Percentiles rank a stretch among this genome's conserved stretches.
These are phyloP conservation scores for Pharus latifolius DNA, from an alignment of 176 grass and related monocot genomes.

Conservation along the genomic window DNA sequence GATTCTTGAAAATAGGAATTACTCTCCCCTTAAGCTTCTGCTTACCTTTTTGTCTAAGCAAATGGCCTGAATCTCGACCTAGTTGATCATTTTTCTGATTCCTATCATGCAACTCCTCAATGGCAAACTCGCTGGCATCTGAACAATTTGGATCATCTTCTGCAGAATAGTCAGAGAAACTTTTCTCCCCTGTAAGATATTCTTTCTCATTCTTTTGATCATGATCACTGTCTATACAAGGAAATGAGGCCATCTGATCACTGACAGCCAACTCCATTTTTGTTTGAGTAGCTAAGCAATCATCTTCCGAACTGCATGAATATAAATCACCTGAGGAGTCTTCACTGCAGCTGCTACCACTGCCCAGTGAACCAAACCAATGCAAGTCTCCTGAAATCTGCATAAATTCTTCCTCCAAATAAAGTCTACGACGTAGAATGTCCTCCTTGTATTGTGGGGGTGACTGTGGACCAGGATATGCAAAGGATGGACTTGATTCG, in stretches of 20 bases:
- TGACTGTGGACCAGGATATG: slow-evolving; percentile 37
- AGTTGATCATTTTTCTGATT: slow-evolving; percentile 20
- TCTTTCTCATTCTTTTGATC: slow-evolving; percentile 22
- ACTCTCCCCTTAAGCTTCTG: slow-evolving; percentile 46
- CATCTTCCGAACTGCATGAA: slow-evolving; percentile 79
- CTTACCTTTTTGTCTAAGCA: slow-evolving; percentile 29
- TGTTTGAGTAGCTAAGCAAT: slow-evolving; percentile 26
- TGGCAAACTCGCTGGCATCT: slow-evolving; percentile 4
- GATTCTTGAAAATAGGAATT: slow-evolving; percentile 41
- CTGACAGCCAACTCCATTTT: slow-evolving; percentile 32
- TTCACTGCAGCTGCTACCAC: slow-evolving; percentile 61
- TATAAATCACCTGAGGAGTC: slow-evolving; percentile 64
- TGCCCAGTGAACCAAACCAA: slow-evolving; percentile 39
- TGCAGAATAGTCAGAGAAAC: background rate
- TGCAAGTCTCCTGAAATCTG: slow-evolving; percentile 48
- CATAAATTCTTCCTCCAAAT: slow-evolving; percentile 71
- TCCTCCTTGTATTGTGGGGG: slow-evolving; percentile 88
- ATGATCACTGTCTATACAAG: slow-evolving; percentile 34
- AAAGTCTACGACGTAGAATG: slow-evolving; percentile 70
- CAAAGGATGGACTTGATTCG: slow-evolving; percentile 32
- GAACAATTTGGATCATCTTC: slow-evolving; percentile 20
- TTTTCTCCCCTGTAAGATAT: slow-evolving; percentile 9
- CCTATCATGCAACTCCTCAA: slow-evolving; percentile 25
- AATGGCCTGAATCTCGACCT: slow-evolving; percentile 13
- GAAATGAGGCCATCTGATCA: slow-evolving; percentile 17